Conservation (phyloP, 345 rosid species). For the Camelina neglecta region DNA sequence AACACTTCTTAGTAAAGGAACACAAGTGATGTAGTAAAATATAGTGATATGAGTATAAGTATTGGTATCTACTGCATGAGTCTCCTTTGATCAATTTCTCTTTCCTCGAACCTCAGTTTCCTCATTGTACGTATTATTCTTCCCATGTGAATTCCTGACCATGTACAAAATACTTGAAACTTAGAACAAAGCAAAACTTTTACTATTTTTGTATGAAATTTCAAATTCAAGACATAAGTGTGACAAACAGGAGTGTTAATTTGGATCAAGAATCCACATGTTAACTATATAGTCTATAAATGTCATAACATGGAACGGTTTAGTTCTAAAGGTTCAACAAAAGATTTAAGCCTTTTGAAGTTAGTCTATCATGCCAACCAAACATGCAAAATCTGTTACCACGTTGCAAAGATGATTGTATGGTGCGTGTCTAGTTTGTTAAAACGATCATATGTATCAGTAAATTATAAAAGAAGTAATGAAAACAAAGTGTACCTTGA, state of each 20-base stretch:
- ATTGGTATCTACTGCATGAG: not conserved
- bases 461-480: not conserved
- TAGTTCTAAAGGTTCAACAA: not conserved
- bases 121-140: not conserved
- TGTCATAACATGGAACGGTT: not conserved
- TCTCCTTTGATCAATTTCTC: not conserved
- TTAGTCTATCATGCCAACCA: not conserved
- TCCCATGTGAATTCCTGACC: not conserved
- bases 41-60: not conserved
- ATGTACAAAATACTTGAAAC: not conserved
- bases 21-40: not conserved
- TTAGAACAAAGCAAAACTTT: not conserved
- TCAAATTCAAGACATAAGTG: not conserved
- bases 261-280: not conserved
- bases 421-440: not conserved
- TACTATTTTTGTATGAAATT: not conserved
- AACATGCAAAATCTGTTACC: not conserved
- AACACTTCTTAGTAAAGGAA: not conserved
- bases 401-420: not conserved
- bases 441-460: not conserved
- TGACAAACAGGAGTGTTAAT: not conserved
- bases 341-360: not conserved
- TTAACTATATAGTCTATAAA: too few relatives aligned
- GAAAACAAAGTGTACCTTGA: conserved; percentile 7
- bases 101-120: conserved; percentile 10